These are phyloP conservation scores for Gentiana macrophylla DNA, from an alignment of 257 asterid genomes.

Conservation along the genomic window DNA sequence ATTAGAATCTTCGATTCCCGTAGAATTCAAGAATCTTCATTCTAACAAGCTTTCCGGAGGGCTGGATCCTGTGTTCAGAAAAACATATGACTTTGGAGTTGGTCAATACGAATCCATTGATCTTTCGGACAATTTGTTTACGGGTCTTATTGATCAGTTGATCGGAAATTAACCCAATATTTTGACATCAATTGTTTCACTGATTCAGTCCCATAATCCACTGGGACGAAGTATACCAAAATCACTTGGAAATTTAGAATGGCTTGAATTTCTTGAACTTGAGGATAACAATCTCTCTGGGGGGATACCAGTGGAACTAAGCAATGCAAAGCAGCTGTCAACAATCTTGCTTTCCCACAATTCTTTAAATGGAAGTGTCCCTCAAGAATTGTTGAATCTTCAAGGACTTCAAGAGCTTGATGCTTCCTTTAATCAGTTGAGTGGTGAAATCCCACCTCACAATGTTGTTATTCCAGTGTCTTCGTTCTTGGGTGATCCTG, in stretches of 20 bases:
- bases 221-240: slow-evolving; percentile 27
- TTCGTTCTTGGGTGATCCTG: slow-evolving; percentile 38
- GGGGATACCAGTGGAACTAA: slow-evolving; percentile 37
- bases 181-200: slow-evolving; percentile 17
- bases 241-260: slow-evolving; percentile 34
- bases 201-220: slow-evolving; percentile 45
- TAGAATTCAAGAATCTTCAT: slow-evolving; percentile 41
- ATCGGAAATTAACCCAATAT: slow-evolving; percentile 24
- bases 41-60: slow-evolving; percentile 47
- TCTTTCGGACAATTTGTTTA: slow-evolving; percentile 41
- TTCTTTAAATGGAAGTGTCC: slow-evolving; percentile 46
- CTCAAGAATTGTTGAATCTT: slow-evolving; percentile 38
- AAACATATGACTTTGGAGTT: slow-evolving; percentile 20
- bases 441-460: slow-evolving; percentile 54
- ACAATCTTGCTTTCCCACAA: slow-evolving; percentile 37
- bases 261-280: slow-evolving; percentile 23
- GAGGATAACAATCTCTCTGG: slow-evolving; percentile 32
- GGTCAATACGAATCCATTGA: slow-evolving; percentile 41
- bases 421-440: slow-evolving; percentile 40
- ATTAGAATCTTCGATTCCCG: slow-evolving; percentile 39
- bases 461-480: slow-evolving; percentile 26
- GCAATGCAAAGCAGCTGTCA: slow-evolving; percentile 19
- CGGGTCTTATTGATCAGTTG: slow-evolving; percentile 26
- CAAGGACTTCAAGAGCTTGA: slow-evolving; percentile 37
- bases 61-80: slow-evolving; percentile 22